Base-by-base conservation (phyloP, 78 protist species). In the Dictyostelium citrinum region DNA sequence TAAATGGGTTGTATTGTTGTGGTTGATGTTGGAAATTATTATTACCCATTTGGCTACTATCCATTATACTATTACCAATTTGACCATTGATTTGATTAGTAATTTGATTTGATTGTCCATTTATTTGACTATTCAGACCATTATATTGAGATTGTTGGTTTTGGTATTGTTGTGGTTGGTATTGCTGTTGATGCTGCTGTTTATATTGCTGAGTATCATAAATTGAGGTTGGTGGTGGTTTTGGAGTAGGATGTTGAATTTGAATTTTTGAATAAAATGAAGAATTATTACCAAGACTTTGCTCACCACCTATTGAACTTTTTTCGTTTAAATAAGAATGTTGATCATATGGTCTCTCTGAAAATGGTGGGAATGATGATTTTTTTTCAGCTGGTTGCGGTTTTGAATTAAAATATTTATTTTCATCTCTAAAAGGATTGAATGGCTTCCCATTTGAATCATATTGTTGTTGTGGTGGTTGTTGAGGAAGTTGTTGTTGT, bases 351-450 rank as follows among this genome's bases (percentile, higher is more conserved):
- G 84, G 85, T 88, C 49, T 82, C 8, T 78, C 83, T 3, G 85
- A 68, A 14, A 84, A 84, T 64, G 93, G 85, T 12, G 93, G 84
- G 22, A 79, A 76, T 33, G 27, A 24, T 10, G 29, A 5, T 49
- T 64, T 76, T 2, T 6, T 27, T 33, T 35, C 43, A 2, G 35
- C 2, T 4, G 24, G 3, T 39, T 33, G 51, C 24, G 37, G 60
- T 49, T 78, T 88, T 22, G 70, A 58, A 61, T 31, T 76, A 68
- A 88, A 88, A 43, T 88, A 88, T 22, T 29, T 46, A 46, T 88
- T 88, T 27, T 88, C 93, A 27, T 41, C 81, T 17, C 83, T 58
- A 64, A 88, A 88, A 7, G 93, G 93, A 67, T 88, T 88, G n/a
- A 72, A 88, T 67, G 93, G 93, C 22, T 46, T 60, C 4, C 72